Evolutionary conservation across 176 grass and related monocot species (phyloP).

Genomic region (Eremochloa ophiuroides): DNA sequence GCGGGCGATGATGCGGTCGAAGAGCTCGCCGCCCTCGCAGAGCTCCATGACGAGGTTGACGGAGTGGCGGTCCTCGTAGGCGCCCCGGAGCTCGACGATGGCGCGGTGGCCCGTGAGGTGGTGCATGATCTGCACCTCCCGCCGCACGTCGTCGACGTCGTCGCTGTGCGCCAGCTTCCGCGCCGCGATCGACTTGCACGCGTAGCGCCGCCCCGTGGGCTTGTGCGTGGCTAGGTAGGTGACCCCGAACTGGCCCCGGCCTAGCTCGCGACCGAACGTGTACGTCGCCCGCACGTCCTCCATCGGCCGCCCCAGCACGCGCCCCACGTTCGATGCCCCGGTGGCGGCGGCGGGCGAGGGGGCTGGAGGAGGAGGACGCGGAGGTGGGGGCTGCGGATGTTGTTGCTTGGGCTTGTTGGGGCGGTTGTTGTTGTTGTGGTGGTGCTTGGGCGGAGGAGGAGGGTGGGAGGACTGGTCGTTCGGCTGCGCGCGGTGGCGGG

Average conservation of each 20-base stretch:
- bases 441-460: background rate
- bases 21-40: constrained; percentile 83
- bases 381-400: background rate
- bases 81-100: constrained; percentile 85
- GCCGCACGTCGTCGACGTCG: constrained; percentile 78
- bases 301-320: constrained; percentile 61
- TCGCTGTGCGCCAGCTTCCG: constrained; percentile 64
- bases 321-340: constrained; percentile 8
- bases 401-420: background rate
- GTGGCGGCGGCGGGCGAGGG: background rate
- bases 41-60: constrained; percentile 98
- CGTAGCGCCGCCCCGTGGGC: constrained; percentile 33
- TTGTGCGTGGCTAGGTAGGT: constrained; percentile 88
- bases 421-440: background rate
- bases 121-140: constrained; percentile 99
- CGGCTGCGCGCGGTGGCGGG: constrained; percentile 44
- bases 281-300: constrained; percentile 75
- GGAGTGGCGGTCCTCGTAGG: constrained; percentile 85
- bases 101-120: constrained; percentile 90
- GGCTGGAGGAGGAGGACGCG: background rate
- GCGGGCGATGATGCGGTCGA: constrained; percentile 82
- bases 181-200: constrained; percentile 93
- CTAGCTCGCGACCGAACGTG: constrained; percentile 80
- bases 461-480: background rate
- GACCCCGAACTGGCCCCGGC: constrained; percentile 84